Evolutionary conservation across 73 alveolate genomes (phyloP).

Genomic region (Symbiodinium pilosum): DNA sequence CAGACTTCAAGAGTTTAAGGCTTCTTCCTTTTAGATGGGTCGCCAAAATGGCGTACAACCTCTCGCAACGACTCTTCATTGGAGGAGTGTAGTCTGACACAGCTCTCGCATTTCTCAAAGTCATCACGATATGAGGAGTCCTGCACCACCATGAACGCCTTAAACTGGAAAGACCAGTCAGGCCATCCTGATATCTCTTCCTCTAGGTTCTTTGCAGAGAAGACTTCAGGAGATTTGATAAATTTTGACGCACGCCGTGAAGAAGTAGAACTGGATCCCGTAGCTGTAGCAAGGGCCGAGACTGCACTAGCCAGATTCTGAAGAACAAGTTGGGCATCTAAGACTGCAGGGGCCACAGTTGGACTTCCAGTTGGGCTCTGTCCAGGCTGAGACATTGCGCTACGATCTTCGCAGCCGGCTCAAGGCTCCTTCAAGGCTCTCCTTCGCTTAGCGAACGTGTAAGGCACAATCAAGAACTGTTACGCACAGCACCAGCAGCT

Average conservation of each 20-base stretch:
- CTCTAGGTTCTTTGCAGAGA: background rate
- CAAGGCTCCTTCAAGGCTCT: background rate
- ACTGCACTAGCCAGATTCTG: background rate
- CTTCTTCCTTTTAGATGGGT: background rate
- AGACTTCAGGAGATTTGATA: background rate
- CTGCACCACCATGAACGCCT: background rate
- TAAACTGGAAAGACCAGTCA: background rate
- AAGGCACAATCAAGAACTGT: background rate
- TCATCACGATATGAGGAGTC: background rate
- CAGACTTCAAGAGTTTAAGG: background rate
- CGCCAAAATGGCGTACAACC: background rate
- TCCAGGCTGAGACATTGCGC: no score
- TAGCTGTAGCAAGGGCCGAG: background rate
- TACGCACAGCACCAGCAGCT: background rate
- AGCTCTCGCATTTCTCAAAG: background rate
- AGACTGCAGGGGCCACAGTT: no score
- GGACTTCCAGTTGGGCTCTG: background rate
- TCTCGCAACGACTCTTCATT: background rate
- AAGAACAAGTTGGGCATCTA: background rate
- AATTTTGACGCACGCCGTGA: background rate
- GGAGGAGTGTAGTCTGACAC: background rate
- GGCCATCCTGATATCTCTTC: background rate
- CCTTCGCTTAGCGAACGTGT: background rate
- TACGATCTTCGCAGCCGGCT: background rate
- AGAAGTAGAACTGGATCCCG: background rate